Conservation (phyloP, 73 alveolate genomes). For the Paramecium sexaurelia region DNA sequence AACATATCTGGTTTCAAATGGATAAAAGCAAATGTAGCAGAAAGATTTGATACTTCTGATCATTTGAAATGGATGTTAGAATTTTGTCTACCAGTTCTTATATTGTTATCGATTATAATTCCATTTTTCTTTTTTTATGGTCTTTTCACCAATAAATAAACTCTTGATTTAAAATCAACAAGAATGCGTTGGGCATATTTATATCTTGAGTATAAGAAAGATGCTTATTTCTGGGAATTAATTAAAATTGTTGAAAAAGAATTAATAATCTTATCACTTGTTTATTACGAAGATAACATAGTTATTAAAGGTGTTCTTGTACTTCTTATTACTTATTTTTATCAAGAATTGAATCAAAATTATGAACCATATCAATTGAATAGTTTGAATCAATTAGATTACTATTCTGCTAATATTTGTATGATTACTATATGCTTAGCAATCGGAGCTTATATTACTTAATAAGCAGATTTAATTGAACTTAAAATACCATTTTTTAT, state of each 20-base stretch:
- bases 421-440: not conserved
- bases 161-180: not conserved
- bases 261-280: not conserved
- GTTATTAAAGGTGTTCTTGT: not conserved
- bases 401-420: not conserved
- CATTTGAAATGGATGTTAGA: not conserved
- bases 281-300: not conserved
- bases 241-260: not conserved
- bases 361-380: not conserved
- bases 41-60: not conserved
- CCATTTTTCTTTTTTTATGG: not conserved
- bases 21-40: not conserved
- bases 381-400: not conserved
- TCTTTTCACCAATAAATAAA: not conserved
- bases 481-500: not conserved
- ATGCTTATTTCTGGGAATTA: slow-evolving; percentile 32
- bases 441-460: not conserved
- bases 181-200: not conserved
- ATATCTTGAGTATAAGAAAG: not conserved
- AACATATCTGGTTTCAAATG: not conserved
- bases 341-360: not conserved
- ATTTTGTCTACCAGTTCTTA: not conserved
- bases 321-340: not conserved
- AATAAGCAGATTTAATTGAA: not conserved
- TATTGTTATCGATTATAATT: not conserved